phyloP scores from a whole-genome alignment of 257 asterid genomes.

The Gentiana dahurica region DNA sequence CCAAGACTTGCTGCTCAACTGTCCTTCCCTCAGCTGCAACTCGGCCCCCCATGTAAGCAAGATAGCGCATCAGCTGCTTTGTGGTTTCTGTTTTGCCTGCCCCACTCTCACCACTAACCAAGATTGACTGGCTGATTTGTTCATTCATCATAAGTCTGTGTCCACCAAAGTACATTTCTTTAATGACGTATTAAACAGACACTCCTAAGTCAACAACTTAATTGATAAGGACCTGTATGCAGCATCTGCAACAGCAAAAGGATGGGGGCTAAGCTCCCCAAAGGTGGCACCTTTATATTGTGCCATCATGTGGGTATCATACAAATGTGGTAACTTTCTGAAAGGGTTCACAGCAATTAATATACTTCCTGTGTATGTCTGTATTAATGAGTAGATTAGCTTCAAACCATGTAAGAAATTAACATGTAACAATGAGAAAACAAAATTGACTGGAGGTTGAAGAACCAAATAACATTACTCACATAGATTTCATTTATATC shows the following conservation, averaged over 20 bases:
- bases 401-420: constrained; percentile 3
- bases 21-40: constrained; percentile 77
- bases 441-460: constrained; percentile 7
- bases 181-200: constrained; percentile 1
- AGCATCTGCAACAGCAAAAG: constrained; percentile 98
- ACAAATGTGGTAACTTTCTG: constrained; percentile 63
- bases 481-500: constrained; percentile 97
- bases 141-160: constrained; percentile 94
- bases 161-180: constrained; percentile 4
- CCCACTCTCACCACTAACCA: constrained; percentile 99
- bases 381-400: constrained; percentile 20
- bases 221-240: constrained; percentile 68
- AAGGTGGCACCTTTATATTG: constrained; percentile 35
- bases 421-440: no score
- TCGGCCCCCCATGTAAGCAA: constrained; percentile 99
- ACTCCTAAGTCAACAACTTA: neutral
- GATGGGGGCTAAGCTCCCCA: constrained; percentile 79
- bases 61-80: constrained; percentile 87
- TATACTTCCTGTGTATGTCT: constrained; percentile 97
- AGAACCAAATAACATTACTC: constrained; percentile 22
- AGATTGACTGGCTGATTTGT: constrained; percentile 84
- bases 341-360: constrained; percentile 69
- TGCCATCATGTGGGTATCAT: constrained; percentile 89
- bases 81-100: constrained; percentile 99
- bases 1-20: constrained; percentile 95